phyloP scores from a whole-genome alignment of 306 rosid genomes.

The Ormosia emarginata region DNA sequence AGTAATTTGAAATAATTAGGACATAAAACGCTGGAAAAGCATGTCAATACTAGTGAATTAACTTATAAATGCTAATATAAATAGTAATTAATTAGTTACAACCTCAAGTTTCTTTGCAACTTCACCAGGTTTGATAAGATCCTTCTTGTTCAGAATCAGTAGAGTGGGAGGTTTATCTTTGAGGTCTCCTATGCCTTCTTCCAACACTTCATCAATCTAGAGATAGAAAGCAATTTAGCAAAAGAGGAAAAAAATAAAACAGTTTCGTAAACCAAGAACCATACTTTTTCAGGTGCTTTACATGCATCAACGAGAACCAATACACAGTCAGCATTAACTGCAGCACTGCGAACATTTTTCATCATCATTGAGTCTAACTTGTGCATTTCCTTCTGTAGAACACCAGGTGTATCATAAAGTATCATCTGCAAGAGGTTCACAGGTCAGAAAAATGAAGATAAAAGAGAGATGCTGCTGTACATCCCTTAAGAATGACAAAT shows the following conservation, averaged over 20 bases:
- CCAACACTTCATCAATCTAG: slow-evolving; percentile 90
- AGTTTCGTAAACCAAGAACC: slow-evolving; percentile 32
- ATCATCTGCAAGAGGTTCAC: slow-evolving; percentile 58
- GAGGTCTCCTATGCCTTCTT: slow-evolving; percentile 65
- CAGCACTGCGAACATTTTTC: slow-evolving; percentile 91
- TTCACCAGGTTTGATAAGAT: slow-evolving; percentile 95
- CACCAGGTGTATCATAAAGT: slow-evolving; percentile 97
- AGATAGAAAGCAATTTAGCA: slow-evolving; percentile 27
- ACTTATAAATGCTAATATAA: slow-evolving; percentile 20
- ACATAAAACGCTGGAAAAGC: slow-evolving; percentile 5
- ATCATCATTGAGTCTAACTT: slow-evolving; percentile 95
- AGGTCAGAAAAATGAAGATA: slow-evolving; percentile 17
- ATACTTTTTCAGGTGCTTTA: slow-evolving; percentile 90
- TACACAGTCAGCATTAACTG: slow-evolving; percentile 85
- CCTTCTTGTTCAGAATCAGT: slow-evolving; percentile 89
- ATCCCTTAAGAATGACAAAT: not conserved
- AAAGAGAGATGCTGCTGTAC: not conserved
- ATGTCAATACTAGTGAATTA: slow-evolving; percentile 1
- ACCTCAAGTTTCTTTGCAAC: slow-evolving; percentile 96
- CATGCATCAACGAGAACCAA: slow-evolving; percentile 96
- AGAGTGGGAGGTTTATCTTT: slow-evolving; percentile 65
- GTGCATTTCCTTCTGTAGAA: slow-evolving; percentile 88
- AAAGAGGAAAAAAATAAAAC: not conserved
- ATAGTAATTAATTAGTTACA: slow-evolving; percentile 35
- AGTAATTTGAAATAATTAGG: slow-evolving; percentile 22